These are phyloP conservation scores for Diaporthe humulicola DNA, from an alignment of 2,329 filamentous ascomycete species.

Conservation along the genomic window DNA sequence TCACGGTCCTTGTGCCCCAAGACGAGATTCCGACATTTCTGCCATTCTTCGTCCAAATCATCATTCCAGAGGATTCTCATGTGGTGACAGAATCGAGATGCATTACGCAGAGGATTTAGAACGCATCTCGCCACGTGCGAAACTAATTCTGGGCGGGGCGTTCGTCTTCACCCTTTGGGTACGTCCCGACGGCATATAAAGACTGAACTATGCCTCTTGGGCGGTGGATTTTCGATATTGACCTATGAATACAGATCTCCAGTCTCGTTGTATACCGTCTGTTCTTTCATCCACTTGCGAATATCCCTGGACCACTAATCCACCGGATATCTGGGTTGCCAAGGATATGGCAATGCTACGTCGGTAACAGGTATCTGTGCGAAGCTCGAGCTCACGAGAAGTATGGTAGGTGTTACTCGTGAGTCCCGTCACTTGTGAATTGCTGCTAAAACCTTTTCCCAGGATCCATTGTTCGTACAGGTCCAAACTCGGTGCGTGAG, in stretches of 20 bases:
- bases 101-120: too few relatives aligned
- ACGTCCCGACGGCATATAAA: neutral
- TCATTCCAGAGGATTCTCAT: too few relatives aligned
- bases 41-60: too few relatives aligned
- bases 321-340: constrained; percentile 5
- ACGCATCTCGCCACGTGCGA: neutral
- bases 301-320: neutral
- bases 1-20: too few relatives aligned
- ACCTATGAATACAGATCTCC: neutral
- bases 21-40: accelerated
- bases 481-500: neutral
- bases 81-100: neutral
- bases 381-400: constrained; percentile 6
- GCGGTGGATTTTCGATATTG: accelerated
- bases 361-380: constrained; percentile 1
- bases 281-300: constrained; percentile 1
- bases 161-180: neutral
- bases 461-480: constrained; percentile 10
- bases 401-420: neutral
- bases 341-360: constrained; percentile 20
- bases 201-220: neutral
- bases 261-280: neutral
- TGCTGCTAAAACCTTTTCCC: neutral
- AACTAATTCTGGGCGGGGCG: neutral
- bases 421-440: accelerated